phyloP scores from a whole-genome alignment of 306 rosid genomes.

The Canavalia gladiata region DNA sequence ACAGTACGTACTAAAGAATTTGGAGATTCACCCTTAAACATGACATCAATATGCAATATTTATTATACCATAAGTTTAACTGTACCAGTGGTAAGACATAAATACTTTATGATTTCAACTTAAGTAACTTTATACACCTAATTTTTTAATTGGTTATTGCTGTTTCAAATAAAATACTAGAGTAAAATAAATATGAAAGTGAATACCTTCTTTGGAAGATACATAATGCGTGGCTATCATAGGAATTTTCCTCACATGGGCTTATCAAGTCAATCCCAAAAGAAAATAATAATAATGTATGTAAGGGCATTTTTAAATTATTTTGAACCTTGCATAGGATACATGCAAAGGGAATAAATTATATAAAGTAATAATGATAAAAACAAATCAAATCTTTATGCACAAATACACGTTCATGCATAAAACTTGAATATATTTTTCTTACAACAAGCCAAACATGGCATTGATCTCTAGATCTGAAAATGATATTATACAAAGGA shows the following conservation, averaged over 20 bases:
- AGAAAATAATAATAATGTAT: neutral
- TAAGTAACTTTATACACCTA: conserved; percentile 9
- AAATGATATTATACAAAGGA: conserved; percentile 12
- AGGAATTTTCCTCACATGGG: neutral
- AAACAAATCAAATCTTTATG: no score
- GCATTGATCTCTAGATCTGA: conserved; percentile 29
- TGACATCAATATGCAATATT: neutral
- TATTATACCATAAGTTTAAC: conserved; percentile 19
- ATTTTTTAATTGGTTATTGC: neutral
- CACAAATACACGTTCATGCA: no score
- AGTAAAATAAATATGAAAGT: neutral
- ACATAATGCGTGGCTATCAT: conserved; percentile 4
- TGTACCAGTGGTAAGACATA: neutral
- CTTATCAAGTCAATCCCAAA: conserved; percentile 21
- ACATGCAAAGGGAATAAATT: neutral
- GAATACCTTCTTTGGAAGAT: neutral
- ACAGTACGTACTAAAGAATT: neutral
- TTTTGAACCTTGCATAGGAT: no score
- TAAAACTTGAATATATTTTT: no score
- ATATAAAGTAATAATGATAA: no score
- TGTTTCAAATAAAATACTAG: conserved; percentile 29
- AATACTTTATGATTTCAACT: conserved; percentile 21
- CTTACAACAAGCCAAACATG: conserved; percentile 12
- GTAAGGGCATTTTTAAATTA: no score
- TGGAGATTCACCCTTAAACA: conserved; percentile 25